Evolutionary conservation across 2,329 filamentous ascomycete species (phyloP).

Genomic region (Lachnellula arida): DNA sequence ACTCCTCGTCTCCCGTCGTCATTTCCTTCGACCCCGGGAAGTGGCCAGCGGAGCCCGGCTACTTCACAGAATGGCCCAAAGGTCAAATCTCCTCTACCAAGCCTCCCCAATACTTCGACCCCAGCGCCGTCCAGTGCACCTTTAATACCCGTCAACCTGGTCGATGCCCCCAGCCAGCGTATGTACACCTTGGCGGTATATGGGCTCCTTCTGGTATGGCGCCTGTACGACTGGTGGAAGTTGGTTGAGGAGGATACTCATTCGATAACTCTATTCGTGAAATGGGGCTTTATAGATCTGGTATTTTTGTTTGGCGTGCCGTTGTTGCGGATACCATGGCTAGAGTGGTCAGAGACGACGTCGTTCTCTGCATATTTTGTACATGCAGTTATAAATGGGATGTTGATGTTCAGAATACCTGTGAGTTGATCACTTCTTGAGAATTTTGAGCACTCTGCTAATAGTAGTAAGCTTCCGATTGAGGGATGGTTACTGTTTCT

Average conservation of each 20-base stretch:
- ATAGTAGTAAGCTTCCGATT: conserved; percentile 57
- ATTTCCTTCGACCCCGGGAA: conserved; percentile 58
- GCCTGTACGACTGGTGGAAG: conserved; percentile 78
- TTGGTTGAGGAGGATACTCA: conserved; percentile 76
- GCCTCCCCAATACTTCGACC: conserved; percentile 21
- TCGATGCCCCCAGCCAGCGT: conserved; percentile 88
- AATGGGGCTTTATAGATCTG: conserved; percentile 88
- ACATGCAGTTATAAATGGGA: conserved; percentile 71
- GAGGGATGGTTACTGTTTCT: conserved; percentile 68
- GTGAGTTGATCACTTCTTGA: conserved; percentile 41
- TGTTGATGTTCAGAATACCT: conserved; percentile 90
- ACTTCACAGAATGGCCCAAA: conserved; percentile 23
- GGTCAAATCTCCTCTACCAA: conserved; percentile 24
- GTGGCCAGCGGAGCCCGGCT: conserved; percentile 22
- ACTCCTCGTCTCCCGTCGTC: conserved; percentile 80
- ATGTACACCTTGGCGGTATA: conserved; percentile 84
- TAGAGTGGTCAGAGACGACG: conserved; percentile 73
- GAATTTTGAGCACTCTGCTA: conserved; percentile 3
- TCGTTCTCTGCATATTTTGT: conserved; percentile 63
- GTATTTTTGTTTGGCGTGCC: conserved; percentile 84
- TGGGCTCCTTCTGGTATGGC: conserved; percentile 70
- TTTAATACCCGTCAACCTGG: conserved; percentile 71
- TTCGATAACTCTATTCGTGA: conserved; percentile 86
- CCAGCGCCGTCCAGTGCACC: conserved; percentile 40
- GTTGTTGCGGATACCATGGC: conserved; percentile 87